A percentile compares a stretch with the other conserved stretches of the same genome.
Evolutionary conservation across 345 rosid species (phyloP).

Genomic region (Melastoma malabathricum): DNA sequence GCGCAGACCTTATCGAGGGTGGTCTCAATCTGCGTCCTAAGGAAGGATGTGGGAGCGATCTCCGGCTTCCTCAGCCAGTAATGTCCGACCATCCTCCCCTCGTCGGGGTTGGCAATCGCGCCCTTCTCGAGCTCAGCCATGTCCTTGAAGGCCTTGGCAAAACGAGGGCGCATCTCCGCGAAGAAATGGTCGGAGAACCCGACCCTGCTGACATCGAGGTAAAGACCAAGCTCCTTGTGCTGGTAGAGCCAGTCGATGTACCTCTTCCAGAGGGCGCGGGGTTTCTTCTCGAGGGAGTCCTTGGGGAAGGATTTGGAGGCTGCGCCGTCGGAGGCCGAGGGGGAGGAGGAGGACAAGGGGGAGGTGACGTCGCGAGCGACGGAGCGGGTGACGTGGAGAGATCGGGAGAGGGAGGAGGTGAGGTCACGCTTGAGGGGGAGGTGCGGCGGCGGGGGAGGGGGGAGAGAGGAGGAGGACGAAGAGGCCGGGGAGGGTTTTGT

Average conservation of each 20-base stretch:
- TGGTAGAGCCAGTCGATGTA: slow-evolving; percentile 92
- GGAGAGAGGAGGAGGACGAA: slow-evolving; percentile 24
- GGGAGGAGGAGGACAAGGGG: slow-evolving; percentile 30
- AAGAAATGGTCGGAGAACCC: slow-evolving; percentile 77
- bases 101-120: slow-evolving; percentile 92
- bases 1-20: slow-evolving; percentile 54
- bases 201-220: slow-evolving; percentile 77
- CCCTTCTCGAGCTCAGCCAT: slow-evolving; percentile 89
- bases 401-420: slow-evolving; percentile 18
- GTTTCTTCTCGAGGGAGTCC: slow-evolving; percentile 53
- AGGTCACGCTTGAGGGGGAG: slow-evolving; percentile 17
- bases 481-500: slow-evolving; percentile 19
- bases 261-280: slow-evolving; percentile 53
- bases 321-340: slow-evolving; percentile 27
- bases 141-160: slow-evolving; percentile 51
- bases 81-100: slow-evolving; percentile 97
- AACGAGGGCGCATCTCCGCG: slow-evolving; percentile 65
- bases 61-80: slow-evolving; percentile 77
- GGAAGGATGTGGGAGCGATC: slow-evolving; percentile 48
- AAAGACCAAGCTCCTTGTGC: slow-evolving; percentile 80
- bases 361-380: slow-evolving; percentile 37
- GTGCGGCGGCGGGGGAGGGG: slow-evolving; percentile 22
- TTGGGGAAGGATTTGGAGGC: slow-evolving; percentile 12
- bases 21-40: slow-evolving; percentile 52
- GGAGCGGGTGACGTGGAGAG: slow-evolving; percentile 17